Percentiles rank a stretch among this genome's conserved stretches.
These are phyloP conservation scores for Chlamydomonas incerta DNA, from an alignment of 139 green algal genomes.

Conservation along the genomic window DNA sequence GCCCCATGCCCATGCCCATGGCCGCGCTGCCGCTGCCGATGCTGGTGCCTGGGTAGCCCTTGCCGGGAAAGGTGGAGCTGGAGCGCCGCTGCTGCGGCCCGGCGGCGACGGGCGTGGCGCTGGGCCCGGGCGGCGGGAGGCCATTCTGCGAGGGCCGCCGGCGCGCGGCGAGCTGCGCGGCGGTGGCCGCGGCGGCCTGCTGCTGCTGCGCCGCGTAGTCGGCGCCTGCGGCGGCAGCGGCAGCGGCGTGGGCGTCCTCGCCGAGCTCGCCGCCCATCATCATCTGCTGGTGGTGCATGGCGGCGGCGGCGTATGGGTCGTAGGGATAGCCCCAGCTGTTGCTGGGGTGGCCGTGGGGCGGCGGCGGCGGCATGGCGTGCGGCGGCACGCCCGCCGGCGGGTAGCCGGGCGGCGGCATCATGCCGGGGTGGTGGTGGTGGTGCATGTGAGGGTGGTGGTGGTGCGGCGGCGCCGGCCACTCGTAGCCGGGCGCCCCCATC, in stretches of 20 bases:
- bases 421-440: background rate
- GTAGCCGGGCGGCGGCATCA: background rate
- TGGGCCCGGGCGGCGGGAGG: too few species aligned
- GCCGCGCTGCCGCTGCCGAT: background rate
- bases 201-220: background rate
- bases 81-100: background rate
- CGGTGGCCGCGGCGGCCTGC: background rate
- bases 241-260: background rate
- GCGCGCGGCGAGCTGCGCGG: too few species aligned
- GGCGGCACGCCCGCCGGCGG: background rate
- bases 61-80: background rate
- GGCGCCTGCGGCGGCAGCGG: background rate
- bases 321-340: conserved; percentile 1
- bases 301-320: conserved; percentile 11
- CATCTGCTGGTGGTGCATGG: conserved; percentile 29
- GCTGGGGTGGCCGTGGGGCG: background rate
- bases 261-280: conserved; percentile 20
- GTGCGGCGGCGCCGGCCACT: background rate
- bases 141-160: too few species aligned
- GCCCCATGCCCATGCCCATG: background rate
- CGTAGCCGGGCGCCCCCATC: background rate
- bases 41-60: background rate
- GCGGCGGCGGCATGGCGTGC: background rate
- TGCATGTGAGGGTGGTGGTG: background rate
- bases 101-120: background rate